These are phyloP conservation scores for Leccinum arenicola DNA, from an alignment of 768 basidiomycete species.

Conservation along the genomic window DNA sequence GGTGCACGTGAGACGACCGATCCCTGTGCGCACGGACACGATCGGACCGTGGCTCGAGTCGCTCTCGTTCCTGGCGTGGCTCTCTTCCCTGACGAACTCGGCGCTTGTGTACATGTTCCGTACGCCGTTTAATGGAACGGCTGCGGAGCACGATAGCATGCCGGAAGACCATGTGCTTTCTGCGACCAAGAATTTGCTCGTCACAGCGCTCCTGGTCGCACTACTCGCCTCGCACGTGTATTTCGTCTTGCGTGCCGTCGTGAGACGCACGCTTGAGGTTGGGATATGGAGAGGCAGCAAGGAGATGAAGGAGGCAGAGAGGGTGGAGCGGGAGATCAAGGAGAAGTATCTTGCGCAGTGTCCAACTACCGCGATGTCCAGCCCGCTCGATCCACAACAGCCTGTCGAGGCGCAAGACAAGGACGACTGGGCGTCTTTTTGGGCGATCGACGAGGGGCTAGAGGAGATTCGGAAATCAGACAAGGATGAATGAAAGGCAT, in stretches of 20 bases:
- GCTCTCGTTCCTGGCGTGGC: conserved; percentile 85
- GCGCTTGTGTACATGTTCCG: conserved; percentile 91
- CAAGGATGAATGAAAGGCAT: conserved; percentile 50
- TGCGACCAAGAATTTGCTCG: conserved; percentile 49
- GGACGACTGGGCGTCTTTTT: conserved; percentile 46
- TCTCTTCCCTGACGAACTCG: conserved; percentile 83
- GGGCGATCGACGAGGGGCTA: conserved; percentile 71
- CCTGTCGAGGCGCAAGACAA: conserved; percentile 3
- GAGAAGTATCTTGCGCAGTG: conserved; percentile 35
- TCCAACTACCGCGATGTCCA: conserved; percentile 6
- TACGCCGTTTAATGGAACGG: conserved; percentile 33
- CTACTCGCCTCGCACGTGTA: conserved; percentile 88
- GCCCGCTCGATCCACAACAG: background rate
- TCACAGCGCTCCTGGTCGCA: conserved; percentile 69
- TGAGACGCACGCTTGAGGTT: conserved; percentile 70
- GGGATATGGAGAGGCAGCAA: conserved; percentile 73
- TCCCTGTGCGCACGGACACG: conserved; percentile 83
- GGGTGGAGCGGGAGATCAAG: conserved; percentile 54
- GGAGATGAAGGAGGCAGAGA: conserved; percentile 59
- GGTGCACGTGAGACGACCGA: conserved; percentile 76
- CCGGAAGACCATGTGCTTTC: conserved; percentile 22
- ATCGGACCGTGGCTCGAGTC: conserved; percentile 95
- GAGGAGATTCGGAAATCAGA: conserved; percentile 66
- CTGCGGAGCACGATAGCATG: background rate
- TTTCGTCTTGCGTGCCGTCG: conserved; percentile 56